These are phyloP conservation scores for Fusarium pininemorale DNA, from an alignment of 2,329 filamentous ascomycete genomes.

Conservation along the genomic window DNA sequence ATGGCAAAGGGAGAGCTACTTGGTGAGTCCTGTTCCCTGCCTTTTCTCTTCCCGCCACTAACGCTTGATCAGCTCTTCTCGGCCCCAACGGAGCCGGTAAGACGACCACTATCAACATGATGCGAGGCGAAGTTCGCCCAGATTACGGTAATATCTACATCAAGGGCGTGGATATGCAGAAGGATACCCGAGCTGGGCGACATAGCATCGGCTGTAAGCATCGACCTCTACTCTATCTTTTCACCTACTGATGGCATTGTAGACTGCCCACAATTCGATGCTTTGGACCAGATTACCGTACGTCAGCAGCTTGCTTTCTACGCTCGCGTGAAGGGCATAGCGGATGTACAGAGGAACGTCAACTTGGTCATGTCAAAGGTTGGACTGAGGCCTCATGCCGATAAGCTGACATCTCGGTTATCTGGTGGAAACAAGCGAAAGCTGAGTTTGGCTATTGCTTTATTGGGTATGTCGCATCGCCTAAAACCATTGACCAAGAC, in stretches of 20 bases:
- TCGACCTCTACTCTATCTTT: fast-evolving
- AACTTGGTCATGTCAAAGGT: slow-evolving; percentile 69
- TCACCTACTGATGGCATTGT: background rate
- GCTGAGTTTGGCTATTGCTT: slow-evolving; percentile 75
- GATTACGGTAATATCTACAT: slow-evolving; percentile 66
- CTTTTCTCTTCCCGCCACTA: background rate
- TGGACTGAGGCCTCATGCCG: slow-evolving; percentile 68
- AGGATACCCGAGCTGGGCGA: slow-evolving; percentile 69
- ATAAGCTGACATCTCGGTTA: slow-evolving; percentile 71
- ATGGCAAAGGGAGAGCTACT: background rate
- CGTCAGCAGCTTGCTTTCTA: slow-evolving; percentile 78
- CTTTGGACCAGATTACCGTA: slow-evolving; percentile 80
- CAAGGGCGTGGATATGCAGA: slow-evolving; percentile 70
- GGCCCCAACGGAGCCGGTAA: slow-evolving; percentile 19
- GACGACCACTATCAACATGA: slow-evolving; percentile 10
- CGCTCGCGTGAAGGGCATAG: slow-evolving; percentile 73
- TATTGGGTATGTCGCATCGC: slow-evolving; percentile 63
- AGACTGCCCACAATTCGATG: slow-evolving; percentile 77
- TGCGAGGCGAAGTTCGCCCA: slow-evolving; percentile 7
- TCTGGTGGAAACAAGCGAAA: slow-evolving; percentile 84
- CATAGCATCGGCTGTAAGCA: slow-evolving; percentile 64
- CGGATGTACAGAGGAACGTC: slow-evolving; percentile 57
- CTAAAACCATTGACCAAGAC: fast-evolving
- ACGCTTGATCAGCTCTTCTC: background rate
- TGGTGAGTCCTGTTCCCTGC: background rate